A percentile compares a stretch with the other conserved stretches of the same genome.
Conservation (phyloP, 2,329 filamentous ascomycete genomes). For the Chrysosphaeria jannelii region DNA sequence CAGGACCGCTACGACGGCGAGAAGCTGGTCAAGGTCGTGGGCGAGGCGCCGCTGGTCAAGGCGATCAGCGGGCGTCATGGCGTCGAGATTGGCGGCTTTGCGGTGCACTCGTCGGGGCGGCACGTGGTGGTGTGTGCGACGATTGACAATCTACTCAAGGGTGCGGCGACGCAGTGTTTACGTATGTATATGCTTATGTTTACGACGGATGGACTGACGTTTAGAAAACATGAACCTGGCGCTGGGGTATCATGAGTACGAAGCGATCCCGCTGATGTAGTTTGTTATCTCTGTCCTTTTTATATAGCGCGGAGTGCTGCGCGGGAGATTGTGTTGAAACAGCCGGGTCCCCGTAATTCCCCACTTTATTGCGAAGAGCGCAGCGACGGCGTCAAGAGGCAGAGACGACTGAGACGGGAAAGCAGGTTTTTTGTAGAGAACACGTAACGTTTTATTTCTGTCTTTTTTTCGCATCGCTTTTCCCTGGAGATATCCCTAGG, state of each 20-base stretch:
- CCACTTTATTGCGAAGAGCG: too few relatives aligned
- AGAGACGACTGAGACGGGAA: too few relatives aligned
- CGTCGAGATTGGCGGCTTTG: conserved; percentile 83
- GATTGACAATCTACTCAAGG: conserved; percentile 84
- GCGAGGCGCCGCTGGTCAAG: conserved; percentile 66
- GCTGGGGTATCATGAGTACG: conserved; percentile 67
- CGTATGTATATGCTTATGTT: conserved; percentile 23
- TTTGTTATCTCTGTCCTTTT: too few relatives aligned
- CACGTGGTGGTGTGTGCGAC: conserved; percentile 81
- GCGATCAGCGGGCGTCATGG: conserved; percentile 61
- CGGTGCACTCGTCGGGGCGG: conserved; percentile 70
- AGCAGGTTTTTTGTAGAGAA: too few relatives aligned
- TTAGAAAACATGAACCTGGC: conserved; percentile 79
- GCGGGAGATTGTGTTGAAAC: too few relatives aligned
- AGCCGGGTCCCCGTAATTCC: too few relatives aligned
- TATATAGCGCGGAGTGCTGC: too few relatives aligned
- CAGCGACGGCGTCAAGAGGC: too few relatives aligned
- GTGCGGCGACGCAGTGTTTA: conserved; percentile 72
- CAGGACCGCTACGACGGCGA: conserved; percentile 90
- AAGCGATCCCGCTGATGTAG: conserved; percentile 42
- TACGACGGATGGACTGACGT: not conserved
- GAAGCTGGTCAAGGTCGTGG: conserved; percentile 75
- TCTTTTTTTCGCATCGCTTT: too few relatives aligned
- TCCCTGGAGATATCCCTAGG: too few relatives aligned
- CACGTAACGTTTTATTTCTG: too few relatives aligned